Conservation (phyloP, 2,329 filamentous ascomycete species). For the Ophiostoma triangulosporum region DNA sequence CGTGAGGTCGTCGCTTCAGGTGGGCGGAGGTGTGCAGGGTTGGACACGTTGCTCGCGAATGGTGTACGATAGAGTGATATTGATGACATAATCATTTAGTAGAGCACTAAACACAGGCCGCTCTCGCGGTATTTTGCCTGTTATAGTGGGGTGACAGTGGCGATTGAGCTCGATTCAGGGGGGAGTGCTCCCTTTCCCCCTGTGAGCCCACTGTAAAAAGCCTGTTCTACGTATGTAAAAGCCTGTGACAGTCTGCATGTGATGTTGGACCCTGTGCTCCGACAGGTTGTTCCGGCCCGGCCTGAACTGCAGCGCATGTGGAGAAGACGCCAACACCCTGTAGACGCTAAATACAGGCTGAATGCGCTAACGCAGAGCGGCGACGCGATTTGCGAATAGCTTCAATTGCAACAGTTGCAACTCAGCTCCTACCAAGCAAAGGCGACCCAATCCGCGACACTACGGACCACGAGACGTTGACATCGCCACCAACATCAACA, state of each 20-base stretch:
- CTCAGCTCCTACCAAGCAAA: neutral
- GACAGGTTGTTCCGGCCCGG: neutral
- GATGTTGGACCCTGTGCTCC: neutral
- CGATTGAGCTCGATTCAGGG: neutral
- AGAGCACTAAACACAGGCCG: neutral
- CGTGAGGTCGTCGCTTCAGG: constrained; percentile 1
- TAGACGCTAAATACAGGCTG: neutral
- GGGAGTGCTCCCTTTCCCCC: neutral
- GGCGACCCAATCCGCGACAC: neutral
- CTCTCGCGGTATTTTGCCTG: neutral
- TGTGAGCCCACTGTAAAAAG: no score
- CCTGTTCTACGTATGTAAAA: no score
- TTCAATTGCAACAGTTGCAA: constrained; percentile 1
- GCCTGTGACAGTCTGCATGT: neutral
- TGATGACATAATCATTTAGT: neutral
- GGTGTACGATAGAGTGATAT: neutral
- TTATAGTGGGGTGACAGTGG: neutral
- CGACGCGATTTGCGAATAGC: constrained; percentile 9
- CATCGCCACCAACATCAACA: neutral
- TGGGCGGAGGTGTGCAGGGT: neutral
- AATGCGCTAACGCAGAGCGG: constrained; percentile 7
- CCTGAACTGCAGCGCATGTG: neutral
- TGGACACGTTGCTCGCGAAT: constrained; percentile 11
- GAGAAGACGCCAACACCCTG: neutral
- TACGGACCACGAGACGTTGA: neutral